Percentiles rank a stretch among this genome's conserved stretches.
These are phyloP conservation scores for Aspergillus nidulans DNA, from an alignment of 495 filamentous ascomycete species.

Conservation along the genomic window DNA sequence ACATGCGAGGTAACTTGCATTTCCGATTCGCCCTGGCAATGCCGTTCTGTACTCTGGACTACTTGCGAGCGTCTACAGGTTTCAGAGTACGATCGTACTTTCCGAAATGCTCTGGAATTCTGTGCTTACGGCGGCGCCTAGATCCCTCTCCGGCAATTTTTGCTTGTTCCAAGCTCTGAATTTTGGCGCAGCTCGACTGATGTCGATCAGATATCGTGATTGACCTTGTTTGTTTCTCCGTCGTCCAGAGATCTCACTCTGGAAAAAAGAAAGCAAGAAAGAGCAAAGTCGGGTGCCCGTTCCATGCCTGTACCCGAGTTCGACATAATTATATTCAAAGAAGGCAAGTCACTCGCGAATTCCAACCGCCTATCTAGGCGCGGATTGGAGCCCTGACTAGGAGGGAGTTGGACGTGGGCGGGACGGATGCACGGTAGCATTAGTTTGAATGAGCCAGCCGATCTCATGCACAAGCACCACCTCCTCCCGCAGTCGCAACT, in stretches of 20 bases:
- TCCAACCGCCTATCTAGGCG: background rate
- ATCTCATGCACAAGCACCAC: background rate
- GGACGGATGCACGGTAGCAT: background rate
- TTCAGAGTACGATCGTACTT: background rate
- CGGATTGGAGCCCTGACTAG: background rate
- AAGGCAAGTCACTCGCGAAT: background rate
- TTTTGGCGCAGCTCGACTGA: background rate
- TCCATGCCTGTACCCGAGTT: background rate
- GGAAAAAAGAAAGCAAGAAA: background rate
- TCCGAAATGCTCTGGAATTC: background rate
- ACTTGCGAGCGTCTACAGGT: too few species aligned
- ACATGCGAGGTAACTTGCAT: background rate
- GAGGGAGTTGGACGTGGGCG: background rate
- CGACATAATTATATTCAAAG: background rate
- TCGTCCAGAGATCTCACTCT: background rate
- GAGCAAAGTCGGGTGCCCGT: background rate
- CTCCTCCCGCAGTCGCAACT: background rate
- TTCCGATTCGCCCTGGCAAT: background rate
- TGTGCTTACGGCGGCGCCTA: background rate
- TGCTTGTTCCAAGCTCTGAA: constrained; percentile 1
- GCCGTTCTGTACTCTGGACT: background rate
- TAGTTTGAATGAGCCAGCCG: background rate
- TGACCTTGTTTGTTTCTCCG: background rate
- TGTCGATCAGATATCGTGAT: background rate
- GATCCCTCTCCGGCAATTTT: background rate